phyloP scores from a whole-genome alignment of 345 rosid species.

The Punica granatum region DNA sequence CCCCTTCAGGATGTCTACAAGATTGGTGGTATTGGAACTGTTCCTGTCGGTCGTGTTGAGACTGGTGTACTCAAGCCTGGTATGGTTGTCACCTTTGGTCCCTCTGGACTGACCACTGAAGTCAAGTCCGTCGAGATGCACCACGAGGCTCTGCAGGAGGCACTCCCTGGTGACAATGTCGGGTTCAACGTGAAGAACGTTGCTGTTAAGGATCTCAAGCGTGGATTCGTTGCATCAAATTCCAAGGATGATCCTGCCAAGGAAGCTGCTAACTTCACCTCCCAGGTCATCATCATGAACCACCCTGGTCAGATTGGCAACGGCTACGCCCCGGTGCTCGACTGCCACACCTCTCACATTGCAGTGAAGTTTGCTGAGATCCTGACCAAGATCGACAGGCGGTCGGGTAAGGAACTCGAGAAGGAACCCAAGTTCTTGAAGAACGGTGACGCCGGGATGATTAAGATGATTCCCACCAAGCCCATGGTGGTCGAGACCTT shows the following conservation, averaged over 20 bases:
- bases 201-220: constrained; percentile 39
- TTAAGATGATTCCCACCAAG: constrained; percentile 29
- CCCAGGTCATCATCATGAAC: constrained; percentile 38
- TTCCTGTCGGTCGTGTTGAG: constrained; percentile 19
- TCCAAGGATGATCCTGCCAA: constrained; percentile 35
- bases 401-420: constrained; percentile 32
- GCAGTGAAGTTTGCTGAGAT: constrained; percentile 28
- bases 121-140: constrained; percentile 21
- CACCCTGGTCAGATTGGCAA: constrained; percentile 35
- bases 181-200: constrained; percentile 39
- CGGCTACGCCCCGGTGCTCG: constrained; percentile 25
- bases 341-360: constrained; percentile 26
- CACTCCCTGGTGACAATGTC: constrained; percentile 26
- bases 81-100: constrained; percentile 18
- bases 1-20: constrained; percentile 21
- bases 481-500: constrained; percentile 31
- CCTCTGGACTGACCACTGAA: constrained; percentile 16
- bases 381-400: constrained; percentile 32
- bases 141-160: constrained; percentile 18
- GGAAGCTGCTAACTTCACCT: constrained; percentile 32
- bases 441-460: constrained; percentile 29
- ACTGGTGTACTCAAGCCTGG: constrained; percentile 14
- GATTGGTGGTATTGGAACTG: constrained; percentile 23
- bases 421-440: constrained; percentile 43
- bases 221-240: constrained; percentile 32